phyloP scores from a whole-genome alignment of 352 stramenopile species.

The Globisporangium solare region DNA sequence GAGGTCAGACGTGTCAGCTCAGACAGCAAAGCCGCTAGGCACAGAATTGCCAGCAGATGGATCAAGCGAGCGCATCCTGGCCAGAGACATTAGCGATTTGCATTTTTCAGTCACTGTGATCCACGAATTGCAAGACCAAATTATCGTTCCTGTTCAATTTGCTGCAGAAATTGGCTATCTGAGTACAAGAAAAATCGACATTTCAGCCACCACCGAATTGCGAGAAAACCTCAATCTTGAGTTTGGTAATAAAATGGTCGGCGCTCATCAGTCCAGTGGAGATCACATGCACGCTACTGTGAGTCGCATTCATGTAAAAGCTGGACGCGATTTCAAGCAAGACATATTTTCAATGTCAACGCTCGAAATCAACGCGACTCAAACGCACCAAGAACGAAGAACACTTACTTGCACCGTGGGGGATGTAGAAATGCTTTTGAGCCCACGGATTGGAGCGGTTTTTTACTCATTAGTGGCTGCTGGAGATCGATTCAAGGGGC shows the following conservation, averaged over 20 bases:
- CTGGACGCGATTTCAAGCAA: slow-evolving; percentile 12
- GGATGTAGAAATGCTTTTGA: slow-evolving; percentile 5
- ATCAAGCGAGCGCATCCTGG: not conserved
- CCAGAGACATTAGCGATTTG: slow-evolving; percentile 10
- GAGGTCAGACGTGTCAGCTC: not conserved
- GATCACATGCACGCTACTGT: not conserved
- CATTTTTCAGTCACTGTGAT: slow-evolving; percentile 7
- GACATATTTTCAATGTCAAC: not conserved
- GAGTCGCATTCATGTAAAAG: not conserved
- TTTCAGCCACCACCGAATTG: not conserved
- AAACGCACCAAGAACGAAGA: slow-evolving; percentile 5
- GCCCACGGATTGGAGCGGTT: slow-evolving; percentile 5
- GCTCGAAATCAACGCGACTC: slow-evolving; percentile 4
- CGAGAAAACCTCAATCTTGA: slow-evolving; percentile 3
- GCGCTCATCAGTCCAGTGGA: not conserved
- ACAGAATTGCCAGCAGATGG: not conserved
- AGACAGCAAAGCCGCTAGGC: not conserved
- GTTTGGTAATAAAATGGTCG: slow-evolving; percentile 5
- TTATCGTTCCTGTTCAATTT: not conserved
- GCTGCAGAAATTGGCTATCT: not conserved
- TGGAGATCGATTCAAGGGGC: slow-evolving; percentile 3
- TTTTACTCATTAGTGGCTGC: slow-evolving; percentile 8
- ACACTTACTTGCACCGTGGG: not conserved
- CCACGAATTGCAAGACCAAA: slow-evolving; percentile 9
- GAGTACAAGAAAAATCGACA: not conserved